A percentile compares a stretch with the other conserved stretches of the same genome.
Conservation (phyloP, 2,329 filamentous ascomycete genomes). For the Colletotrichum theobromicola region DNA sequence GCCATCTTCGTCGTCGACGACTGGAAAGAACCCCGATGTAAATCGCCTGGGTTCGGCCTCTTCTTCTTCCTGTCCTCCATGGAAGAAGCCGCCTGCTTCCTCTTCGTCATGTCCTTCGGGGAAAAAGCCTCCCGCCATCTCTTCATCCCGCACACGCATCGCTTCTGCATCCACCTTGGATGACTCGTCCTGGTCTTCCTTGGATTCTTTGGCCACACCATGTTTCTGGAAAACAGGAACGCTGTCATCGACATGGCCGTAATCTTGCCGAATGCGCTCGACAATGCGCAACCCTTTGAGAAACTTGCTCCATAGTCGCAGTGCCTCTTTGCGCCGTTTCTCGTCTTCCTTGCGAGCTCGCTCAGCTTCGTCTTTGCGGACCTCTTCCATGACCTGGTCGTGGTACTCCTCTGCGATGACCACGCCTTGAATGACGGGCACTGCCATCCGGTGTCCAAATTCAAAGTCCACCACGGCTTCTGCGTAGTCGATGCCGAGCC, state of each 20-base stretch:
- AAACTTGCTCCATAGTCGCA: slow-evolving; percentile 86
- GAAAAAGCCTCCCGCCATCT: slow-evolving; percentile 66
- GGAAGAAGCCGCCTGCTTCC: slow-evolving; percentile 63
- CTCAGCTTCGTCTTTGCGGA: slow-evolving; percentile 79
- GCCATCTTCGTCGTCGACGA: slow-evolving; percentile 47
- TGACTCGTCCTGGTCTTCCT: not conserved
- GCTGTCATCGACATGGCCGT: slow-evolving; percentile 65
- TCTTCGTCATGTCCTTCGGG: slow-evolving; percentile 61
- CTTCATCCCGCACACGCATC: slow-evolving; percentile 44
- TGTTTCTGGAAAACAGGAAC: slow-evolving; percentile 58
- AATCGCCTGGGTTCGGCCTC: slow-evolving; percentile 38
- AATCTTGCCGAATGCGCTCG: slow-evolving; percentile 77
- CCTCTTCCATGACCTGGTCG: slow-evolving; percentile 75
- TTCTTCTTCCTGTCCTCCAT: slow-evolving; percentile 59
- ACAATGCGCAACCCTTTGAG: slow-evolving; percentile 84
- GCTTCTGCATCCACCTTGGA: slow-evolving; percentile 23
- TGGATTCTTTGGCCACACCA: slow-evolving; percentile 29
- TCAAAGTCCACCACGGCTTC: slow-evolving; percentile 97
- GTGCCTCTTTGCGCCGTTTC: slow-evolving; percentile 75
- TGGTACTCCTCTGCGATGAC: slow-evolving; percentile 85
- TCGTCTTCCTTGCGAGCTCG: slow-evolving; percentile 79
- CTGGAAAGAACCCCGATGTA: slow-evolving; percentile 55
- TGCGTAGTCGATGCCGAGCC: slow-evolving; percentile 84
- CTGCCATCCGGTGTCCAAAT: slow-evolving; percentile 92
- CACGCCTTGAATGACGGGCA: slow-evolving; percentile 89